phyloP scores from a whole-genome alignment of 257 asterid species.

The Gynochthodes officinalis region DNA sequence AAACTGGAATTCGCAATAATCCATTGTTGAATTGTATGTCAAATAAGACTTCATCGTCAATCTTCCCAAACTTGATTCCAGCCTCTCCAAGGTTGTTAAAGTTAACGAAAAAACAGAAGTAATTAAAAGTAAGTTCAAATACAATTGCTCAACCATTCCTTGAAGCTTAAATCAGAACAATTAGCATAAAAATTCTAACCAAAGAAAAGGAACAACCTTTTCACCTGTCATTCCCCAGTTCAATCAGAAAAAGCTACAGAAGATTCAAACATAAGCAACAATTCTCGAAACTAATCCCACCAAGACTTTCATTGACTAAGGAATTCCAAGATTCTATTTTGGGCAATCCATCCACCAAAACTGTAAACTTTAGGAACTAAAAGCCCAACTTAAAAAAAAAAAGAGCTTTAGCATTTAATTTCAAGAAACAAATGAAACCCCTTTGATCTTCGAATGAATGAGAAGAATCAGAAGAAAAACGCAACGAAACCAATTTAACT shows the following conservation, averaged over 20 bases:
- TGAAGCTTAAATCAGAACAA: background rate
- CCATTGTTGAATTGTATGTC: too few relatives aligned
- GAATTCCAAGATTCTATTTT: constrained; percentile 1
- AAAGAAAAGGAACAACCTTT: background rate
- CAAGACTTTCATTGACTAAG: background rate
- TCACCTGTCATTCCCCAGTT: background rate
- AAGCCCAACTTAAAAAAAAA: background rate
- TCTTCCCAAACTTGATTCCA: too few relatives aligned
- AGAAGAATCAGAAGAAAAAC: constrained; percentile 16
- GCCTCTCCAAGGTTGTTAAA: too few relatives aligned
- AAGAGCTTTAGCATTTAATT: constrained; percentile 1
- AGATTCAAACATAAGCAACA: background rate
- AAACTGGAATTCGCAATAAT: too few relatives aligned
- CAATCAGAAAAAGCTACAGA: background rate
- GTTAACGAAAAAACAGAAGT: background rate
- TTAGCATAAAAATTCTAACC: background rate
- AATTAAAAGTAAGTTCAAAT: background rate
- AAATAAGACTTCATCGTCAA: too few relatives aligned
- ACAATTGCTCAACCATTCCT: background rate
- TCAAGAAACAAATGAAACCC: constrained; percentile 32
- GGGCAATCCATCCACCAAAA: constrained; percentile 10
- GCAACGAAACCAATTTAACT: background rate
- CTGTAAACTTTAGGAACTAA: background rate
- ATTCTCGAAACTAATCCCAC: background rate
- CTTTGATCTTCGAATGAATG: constrained; percentile 20